These are phyloP conservation scores for Umbelopsis sp. DNA, from an alignment of 192 early-diverging fungal genomes.

Conservation along the genomic window DNA sequence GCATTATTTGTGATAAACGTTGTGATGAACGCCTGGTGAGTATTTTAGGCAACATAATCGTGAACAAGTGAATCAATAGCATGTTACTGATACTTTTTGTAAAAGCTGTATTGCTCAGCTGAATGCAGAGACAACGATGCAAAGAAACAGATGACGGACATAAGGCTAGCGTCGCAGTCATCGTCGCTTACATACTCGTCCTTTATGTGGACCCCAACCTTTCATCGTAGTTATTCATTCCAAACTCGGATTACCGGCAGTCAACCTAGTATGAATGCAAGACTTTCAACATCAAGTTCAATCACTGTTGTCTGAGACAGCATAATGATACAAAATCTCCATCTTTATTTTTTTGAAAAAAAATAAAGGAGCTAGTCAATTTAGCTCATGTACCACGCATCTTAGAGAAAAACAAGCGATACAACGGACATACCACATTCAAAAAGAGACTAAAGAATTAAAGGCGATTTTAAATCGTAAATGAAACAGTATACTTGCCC, in stretches of 20 bases:
- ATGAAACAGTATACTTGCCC: neutral
- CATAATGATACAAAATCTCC: neutral
- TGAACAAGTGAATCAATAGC: too few species aligned
- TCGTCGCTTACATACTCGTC: neutral
- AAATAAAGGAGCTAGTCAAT: neutral
- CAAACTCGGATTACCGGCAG: neutral
- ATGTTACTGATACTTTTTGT: neutral
- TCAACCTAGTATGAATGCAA: neutral
- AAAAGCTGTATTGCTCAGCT: slow-evolving; percentile 16
- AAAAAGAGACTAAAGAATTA: slow-evolving; percentile 12
- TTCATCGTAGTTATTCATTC: slow-evolving; percentile 19
- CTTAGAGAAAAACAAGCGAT: neutral
- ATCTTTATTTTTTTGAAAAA: neutral
- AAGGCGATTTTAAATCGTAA: neutral
- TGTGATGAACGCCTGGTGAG: slow-evolving; percentile 31
- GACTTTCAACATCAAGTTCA: neutral
- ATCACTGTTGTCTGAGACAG: neutral
- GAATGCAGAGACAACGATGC: slow-evolving; percentile 15
- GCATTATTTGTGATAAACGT: slow-evolving; percentile 39
- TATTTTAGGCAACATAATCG: neutral
- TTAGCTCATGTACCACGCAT: slow-evolving; percentile 2
- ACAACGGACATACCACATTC: neutral
- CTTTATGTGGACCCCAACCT: slow-evolving; percentile 1
- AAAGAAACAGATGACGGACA: neutral
- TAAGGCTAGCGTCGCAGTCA: neutral